Evolutionary conservation across 2,329 filamentous ascomycete genomes (phyloP), one percentile per base, ranked within the genome.

Genomic region (Phyllosticta citribraziliensis): DNA sequence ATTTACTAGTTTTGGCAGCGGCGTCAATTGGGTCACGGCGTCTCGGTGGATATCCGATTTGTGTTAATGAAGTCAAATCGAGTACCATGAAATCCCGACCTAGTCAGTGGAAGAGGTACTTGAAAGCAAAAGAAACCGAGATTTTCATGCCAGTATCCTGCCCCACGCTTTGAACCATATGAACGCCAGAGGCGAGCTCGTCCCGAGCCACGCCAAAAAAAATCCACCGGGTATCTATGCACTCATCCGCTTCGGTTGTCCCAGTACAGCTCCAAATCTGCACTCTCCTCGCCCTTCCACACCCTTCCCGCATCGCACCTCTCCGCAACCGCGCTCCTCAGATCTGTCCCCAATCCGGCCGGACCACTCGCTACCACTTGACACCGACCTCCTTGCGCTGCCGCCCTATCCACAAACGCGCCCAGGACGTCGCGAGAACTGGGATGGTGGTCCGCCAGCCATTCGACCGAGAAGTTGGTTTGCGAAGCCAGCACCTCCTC

Each of bases 351-450:
- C 68, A 73, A 66, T 11, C 65, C 67, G 12, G 66, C 68, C 1
- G 70, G 70, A 0, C 71, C 71, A 19, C 68, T 70, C 5, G 69
- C 71, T 35, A 70, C 71, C 0, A 73, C 69, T 27, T 71, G 66
- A 2, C 68, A 71, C 14, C 54, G 35, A 14, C 66, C 61, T 2
- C 69, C 71, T 9, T 60, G 60, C 27, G 40, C 60, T 17, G 68
- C 63, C 11, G 67, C 69, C 2, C 62, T 65, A 4, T 62, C 65
- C 27, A 69, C 66, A 51, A 71, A 72, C 1, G 67, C 67, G 10
- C 61, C 61, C 3, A 72, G 68, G 64, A 68, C 62, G 8, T 52
- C 51, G 3, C 50, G 65, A 0, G 65, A 62, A 4, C 66, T 56
- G 5, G 67, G 65, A 27, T 72, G 68, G 30, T 69, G 50, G 27